Percentiles rank a stretch among this genome's conserved stretches.
Evolutionary conservation across 2,329 filamentous ascomycete genomes (phyloP).

Genomic region (Mollisia scopiformis): DNA sequence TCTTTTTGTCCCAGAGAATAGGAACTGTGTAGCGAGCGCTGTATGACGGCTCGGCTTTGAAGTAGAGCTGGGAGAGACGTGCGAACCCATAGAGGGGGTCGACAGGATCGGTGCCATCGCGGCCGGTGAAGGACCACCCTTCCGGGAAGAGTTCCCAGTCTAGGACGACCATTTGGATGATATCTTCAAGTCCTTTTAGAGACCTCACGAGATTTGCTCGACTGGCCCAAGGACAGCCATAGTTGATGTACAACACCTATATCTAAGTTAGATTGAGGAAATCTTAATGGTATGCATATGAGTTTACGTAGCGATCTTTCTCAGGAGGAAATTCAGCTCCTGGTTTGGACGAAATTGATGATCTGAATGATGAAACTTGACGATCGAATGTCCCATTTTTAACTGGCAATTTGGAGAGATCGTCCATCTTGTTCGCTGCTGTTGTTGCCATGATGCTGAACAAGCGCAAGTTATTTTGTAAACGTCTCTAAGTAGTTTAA

Average conservation of each 20-base stretch:
- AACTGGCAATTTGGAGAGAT: not conserved
- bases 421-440: not conserved
- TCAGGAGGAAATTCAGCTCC: constrained; percentile 50
- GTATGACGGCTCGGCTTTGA: constrained; percentile 64
- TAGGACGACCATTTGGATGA: constrained; percentile 40
- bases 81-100: not conserved
- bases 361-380: constrained; percentile 75
- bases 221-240: constrained; percentile 50
- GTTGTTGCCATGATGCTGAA: not conserved
- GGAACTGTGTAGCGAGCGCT: constrained; percentile 69
- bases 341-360: constrained; percentile 52
- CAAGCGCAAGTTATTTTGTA: too few species aligned
- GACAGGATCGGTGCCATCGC: not conserved
- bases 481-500: too few species aligned
- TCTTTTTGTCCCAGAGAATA: constrained; percentile 65
- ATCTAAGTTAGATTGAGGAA: not conserved
- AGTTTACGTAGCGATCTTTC: constrained; percentile 69
- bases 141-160: constrained; percentile 9
- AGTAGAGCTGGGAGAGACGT: constrained; percentile 55
- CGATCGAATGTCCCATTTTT: constrained; percentile 87
- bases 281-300: not conserved
- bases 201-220: constrained; percentile 83
- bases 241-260: constrained; percentile 2
- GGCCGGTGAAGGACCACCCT: constrained; percentile 12
- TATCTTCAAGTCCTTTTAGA: constrained; percentile 86